A percentile compares a stretch with the other conserved stretches of the same genome.
These are phyloP conservation scores for Chrysoporthe puriensis DNA, from an alignment of 2,329 filamentous ascomycete species.

Conservation along the genomic window DNA sequence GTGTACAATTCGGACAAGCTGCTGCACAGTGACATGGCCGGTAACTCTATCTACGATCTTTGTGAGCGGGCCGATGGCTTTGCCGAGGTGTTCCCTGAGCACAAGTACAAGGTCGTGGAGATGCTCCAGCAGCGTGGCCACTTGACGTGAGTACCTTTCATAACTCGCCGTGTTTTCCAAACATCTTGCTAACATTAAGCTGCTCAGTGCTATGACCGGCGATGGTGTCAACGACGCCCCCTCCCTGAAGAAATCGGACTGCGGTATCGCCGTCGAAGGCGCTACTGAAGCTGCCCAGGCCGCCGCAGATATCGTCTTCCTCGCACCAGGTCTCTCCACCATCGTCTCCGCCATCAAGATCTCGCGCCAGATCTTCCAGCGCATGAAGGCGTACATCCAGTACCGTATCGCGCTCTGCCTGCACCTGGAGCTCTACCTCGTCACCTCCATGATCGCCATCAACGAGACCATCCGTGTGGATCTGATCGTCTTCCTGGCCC, in stretches of 20 bases:
- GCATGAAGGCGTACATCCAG: constrained; percentile 78
- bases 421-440: constrained; percentile 76
- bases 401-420: constrained; percentile 77
- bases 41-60: constrained; percentile 74
- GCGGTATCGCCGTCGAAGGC: constrained; percentile 74
- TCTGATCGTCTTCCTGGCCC: constrained; percentile 77
- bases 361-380: constrained; percentile 75
- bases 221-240: constrained; percentile 77
- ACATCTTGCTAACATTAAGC: neutral
- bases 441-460: constrained; percentile 78
- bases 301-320: constrained; percentile 74
- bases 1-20: constrained; percentile 81
- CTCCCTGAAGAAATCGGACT: constrained; percentile 74
- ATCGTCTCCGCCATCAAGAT: constrained; percentile 76
- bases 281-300: constrained; percentile 75
- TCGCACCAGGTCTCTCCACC: constrained; percentile 71
- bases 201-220: constrained; percentile 70
- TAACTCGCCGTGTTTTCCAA: constrained; percentile 56
- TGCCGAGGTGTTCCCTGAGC: constrained; percentile 75
- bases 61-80: constrained; percentile 76
- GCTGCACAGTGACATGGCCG: constrained; percentile 74
- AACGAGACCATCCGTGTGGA: constrained; percentile 75
- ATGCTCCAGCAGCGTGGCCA: constrained; percentile 65
- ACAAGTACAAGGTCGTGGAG: constrained; percentile 77
- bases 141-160: constrained; percentile 39